A percentile compares a stretch with the other conserved stretches of the same genome.
phyloP scores from a whole-genome alignment of 2,329 filamentous ascomycete genomes.

The Colletotrichum neosansevieriae region DNA sequence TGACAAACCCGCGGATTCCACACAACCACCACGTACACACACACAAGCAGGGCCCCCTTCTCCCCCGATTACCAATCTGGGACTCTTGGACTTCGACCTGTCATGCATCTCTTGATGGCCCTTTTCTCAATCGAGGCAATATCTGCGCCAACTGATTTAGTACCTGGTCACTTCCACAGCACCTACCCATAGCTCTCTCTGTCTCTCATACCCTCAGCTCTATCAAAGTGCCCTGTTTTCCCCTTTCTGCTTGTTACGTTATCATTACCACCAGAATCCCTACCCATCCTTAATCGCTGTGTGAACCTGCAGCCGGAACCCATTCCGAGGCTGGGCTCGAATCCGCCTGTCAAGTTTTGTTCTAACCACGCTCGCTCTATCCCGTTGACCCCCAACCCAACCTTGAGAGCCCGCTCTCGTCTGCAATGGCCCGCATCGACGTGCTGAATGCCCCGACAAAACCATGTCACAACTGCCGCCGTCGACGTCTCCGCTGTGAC shows the following conservation, averaged over 20 bases:
- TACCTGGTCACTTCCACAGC: neutral
- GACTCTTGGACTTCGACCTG: neutral
- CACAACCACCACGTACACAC: neutral
- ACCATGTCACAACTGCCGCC: conserved; percentile 66
- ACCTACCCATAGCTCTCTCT: conserved; percentile 1
- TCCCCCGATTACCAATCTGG: conserved; percentile 24
- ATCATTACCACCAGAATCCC: conserved; percentile 18
- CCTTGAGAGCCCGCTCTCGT: conserved; percentile 17
- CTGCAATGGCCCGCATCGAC: conserved; percentile 34
- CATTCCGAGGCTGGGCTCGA: neutral
- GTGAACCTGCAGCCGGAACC: conserved; percentile 10
- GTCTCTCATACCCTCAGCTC: neutral
- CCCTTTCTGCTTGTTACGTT: conserved; percentile 22
- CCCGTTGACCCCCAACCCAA: neutral
- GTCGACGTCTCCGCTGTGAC: conserved; percentile 65
- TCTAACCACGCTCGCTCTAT: neutral
- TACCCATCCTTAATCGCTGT: neutral
- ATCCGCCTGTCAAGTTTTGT: neutral
- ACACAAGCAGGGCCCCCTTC: neutral
- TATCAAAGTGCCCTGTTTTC: neutral
- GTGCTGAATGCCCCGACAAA: conserved; percentile 40
- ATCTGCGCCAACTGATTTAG: conserved; percentile 26
- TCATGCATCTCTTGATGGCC: conserved; percentile 37
- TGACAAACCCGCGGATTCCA: neutral
- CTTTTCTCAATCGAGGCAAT: conserved; percentile 36